phyloP scores from a whole-genome alignment of 495 filamentous ascomycete species.

The Penicillium paxilli region DNA sequence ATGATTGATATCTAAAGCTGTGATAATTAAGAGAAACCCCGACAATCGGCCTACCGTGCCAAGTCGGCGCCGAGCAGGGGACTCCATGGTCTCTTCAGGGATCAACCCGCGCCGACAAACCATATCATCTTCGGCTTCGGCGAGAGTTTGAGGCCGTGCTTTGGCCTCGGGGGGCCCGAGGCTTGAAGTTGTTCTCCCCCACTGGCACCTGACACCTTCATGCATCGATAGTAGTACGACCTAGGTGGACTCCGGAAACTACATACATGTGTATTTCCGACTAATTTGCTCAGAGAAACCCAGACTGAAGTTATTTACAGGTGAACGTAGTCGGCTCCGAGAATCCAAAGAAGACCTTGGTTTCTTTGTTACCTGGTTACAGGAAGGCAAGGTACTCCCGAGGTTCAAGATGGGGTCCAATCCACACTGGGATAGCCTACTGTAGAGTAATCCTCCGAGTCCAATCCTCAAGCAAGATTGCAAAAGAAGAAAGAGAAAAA shows the following conservation, averaged over 20 bases:
- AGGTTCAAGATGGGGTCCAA: background rate
- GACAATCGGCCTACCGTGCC: slow-evolving; percentile 1
- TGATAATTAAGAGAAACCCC: background rate
- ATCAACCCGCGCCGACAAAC: slow-evolving; percentile 12
- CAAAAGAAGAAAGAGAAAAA: too few relatives aligned
- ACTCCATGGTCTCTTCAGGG: slow-evolving; percentile 7
- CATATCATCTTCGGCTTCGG: slow-evolving; percentile 16
- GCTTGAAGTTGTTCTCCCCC: background rate
- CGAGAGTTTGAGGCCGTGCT: background rate
- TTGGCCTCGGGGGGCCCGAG: background rate
- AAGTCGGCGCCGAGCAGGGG: slow-evolving; percentile 3
- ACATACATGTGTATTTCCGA: background rate
- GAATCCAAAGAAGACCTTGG: background rate
- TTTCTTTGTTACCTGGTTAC: too few relatives aligned
- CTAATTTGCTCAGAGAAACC: slow-evolving; percentile 6
- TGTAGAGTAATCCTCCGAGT: too few relatives aligned
- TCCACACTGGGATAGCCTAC: too few relatives aligned
- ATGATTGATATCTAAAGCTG: background rate
- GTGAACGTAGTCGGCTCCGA: background rate
- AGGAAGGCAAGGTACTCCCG: background rate
- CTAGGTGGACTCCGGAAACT: background rate
- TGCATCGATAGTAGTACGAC: background rate
- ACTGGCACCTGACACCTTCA: too few relatives aligned
- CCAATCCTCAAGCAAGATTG: too few relatives aligned
- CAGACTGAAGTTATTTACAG: background rate